Evolutionary conservation across 2,329 filamentous ascomycete genomes (phyloP), one percentile per base, ranked within the genome.

Genomic region (Exophiala calicioides): DNA sequence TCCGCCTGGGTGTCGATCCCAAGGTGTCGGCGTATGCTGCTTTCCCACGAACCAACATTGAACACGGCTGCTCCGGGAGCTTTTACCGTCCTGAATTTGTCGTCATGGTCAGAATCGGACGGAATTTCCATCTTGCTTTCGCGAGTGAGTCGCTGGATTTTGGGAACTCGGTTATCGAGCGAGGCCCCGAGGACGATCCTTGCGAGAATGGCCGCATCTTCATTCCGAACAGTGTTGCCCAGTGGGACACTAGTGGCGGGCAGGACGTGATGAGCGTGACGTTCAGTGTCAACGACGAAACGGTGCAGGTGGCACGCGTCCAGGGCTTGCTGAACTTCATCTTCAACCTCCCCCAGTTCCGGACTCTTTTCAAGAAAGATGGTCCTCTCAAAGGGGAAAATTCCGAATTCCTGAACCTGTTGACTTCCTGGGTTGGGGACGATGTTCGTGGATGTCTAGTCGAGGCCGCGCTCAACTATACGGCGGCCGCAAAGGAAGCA

Each of bases 181-280:
- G 54, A 9, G 53, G 51, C 16, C 36, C 47, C 8, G 41, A 50
- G 3, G 52, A 51, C 31, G 52, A 55, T 33, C 53, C 50, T 7
- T 60, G 58, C 27, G 52, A 38, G 18, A 45, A 56, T 21, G 50
- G 55, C 6, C 49, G 53, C 19, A 58, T 60, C 29, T 42, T 59
- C 15, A 59, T 58, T 18, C 52, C 57, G 16, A 58, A 58, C 43
- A 58, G 57, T 37, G 52, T 60, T 16, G 50, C 54, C n/a, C 47
- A 55, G n/a, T 60, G 58, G 58, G 53, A 60, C 26, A 50, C 45
- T 5, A 45, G 27, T 20, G 10, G 36, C 32, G 44, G 50, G 13
- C 47, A 47, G 40, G 58, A 61, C 34, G 40, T 58, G 35, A 56
- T 61, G 55, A 58, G 53, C 13, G 39, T 60, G 23, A 57, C 56